Base-by-base conservation (phyloP, 768 basidiomycete genomes). In the Kondoa malvinella region DNA sequence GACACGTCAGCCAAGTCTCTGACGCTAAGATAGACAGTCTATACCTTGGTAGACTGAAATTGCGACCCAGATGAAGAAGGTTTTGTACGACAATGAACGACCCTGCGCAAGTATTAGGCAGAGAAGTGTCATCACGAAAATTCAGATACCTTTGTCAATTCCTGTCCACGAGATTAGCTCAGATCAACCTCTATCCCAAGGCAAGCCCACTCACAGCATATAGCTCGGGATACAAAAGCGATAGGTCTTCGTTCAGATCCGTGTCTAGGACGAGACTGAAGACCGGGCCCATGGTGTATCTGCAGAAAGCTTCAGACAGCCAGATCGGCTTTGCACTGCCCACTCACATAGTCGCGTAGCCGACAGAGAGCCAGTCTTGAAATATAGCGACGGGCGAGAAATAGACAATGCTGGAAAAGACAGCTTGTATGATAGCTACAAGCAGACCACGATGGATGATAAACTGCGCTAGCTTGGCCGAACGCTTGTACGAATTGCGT, bases 261-360 rank as follows among this genome's bases (percentile, higher is more conserved):
- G 85, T 83, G 77, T 99, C 95, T 67, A 97, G 80, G 4, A 99
- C 95, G 66, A 97, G 81, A 57, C 95, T 97, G 78, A 96, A 97
- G 16, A 96, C 92, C 0, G 94, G 95, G 0, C 90, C 90, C 92
- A 97, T 97, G 3, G 94, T 97, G 75, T 97, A 94, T 16, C 92
- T 4, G 92, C 32, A 2, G 57, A 25, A 29, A 27, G 12, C 1
- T 4, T 29, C n/a, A 26, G 25, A 56, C 66, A 8, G 30, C 8
- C 12, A 67, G 32, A 60, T 66, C 30, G 50, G 64, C n/a, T 66
- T 50, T 2, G 66, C 32, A 32, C 59, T 57, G 57, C 34, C 57
- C 1, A 60, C 66, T 56, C 64, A 75, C 12, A 71, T 69, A 16
- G 74, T 75, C 1, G 73, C 69, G 67, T 74, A 75, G 15, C 95